Evolutionary conservation across 139 green algal genomes (phyloP).

Genomic region (Chlorokybus atmophyticus): DNA sequence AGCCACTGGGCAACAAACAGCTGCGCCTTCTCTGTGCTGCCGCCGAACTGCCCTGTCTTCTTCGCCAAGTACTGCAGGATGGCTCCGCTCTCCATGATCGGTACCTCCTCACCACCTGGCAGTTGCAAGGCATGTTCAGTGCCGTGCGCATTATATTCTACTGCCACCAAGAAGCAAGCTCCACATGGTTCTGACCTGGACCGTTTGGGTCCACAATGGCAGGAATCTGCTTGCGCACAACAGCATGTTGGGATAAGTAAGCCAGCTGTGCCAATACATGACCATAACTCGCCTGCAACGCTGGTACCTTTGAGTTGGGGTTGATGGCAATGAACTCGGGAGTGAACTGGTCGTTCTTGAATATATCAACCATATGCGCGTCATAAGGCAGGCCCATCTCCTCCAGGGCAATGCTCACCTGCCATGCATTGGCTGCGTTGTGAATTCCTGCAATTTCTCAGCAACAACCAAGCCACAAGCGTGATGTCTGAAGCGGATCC

Average conservation of each 20-base stretch:
- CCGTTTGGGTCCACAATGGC: not conserved
- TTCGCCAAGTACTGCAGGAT: constrained; percentile 28
- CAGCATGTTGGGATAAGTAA: too few species aligned
- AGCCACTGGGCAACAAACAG: too few species aligned
- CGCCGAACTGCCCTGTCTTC: constrained; percentile 17
- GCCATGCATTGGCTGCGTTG: not conserved
- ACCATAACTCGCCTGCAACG: too few species aligned
- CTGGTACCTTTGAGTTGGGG: constrained; percentile 34
- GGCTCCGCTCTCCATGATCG: constrained; percentile 19
- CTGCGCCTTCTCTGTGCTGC: constrained; percentile 8
- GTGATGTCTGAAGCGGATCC: not conserved
- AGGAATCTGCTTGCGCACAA: too few species aligned
- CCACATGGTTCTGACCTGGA: not conserved
- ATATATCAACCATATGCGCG: constrained; percentile 22
- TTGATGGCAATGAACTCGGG: constrained; percentile 25
- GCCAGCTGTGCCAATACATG: too few species aligned
- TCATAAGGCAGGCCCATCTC: constrained; percentile 29
- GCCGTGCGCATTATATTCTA: not conserved
- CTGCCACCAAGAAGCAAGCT: too few species aligned
- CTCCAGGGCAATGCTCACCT: constrained; percentile 25
- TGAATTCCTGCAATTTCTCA: not conserved
- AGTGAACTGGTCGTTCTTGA: constrained; percentile 22
- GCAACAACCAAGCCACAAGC: not conserved
- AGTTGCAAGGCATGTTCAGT: too few species aligned
- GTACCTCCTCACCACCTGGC: constrained; percentile 8